Base-by-base conservation (phyloP, 495 filamentous ascomycete species). In the Penicillium desertorum region DNA sequence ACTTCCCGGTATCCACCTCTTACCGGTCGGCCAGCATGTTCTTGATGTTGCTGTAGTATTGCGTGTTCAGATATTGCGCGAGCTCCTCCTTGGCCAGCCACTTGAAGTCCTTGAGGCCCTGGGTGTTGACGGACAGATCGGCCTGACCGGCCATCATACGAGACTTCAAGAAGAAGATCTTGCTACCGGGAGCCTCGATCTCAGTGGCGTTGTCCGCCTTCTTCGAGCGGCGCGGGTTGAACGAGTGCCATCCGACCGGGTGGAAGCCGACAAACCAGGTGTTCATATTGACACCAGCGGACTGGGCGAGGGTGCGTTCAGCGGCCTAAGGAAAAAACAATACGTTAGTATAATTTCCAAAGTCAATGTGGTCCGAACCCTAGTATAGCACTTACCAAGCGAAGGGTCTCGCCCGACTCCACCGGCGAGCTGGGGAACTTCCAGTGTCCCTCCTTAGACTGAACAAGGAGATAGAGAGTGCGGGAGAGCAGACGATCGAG, bases 141-240 rank as follows among this genome's bases (percentile, higher is more conserved):
- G 86, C 91, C 76, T 97, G 93, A n/a, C 94, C 94, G 42, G 91
- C 90, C 89, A 98, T 88, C 67, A 99, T 98, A 42, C 95, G 81
- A 10, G 83, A 87, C 79, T 97, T 98, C 79, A 97, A 83, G 80
- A 95, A 97, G 77, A 98, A 99, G 19, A 84, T 81, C 81, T 96
- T 98, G 65, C 88, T 85, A 57, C 91, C 89, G 27, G 66, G 61
- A 25, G 61, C 51, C 20, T 61, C 53, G 45, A 54, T 39, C 59
- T 65, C 62, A 54, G 64, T 60, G 69, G 81, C 68, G 69, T 74
- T 50, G 65, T 7, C 14, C 5, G 78, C 62, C 36, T 45, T 45
- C 52, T 55, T 46, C 14, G 62, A 43, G 22, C 64, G 63, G 42
- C 74, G 74, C 12, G 70, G 66, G 59, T 77, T 74, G 66, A 74